These are phyloP conservation scores for Metschnikowia anglica DNA, from an alignment of 805 yeast genomes.

Conservation along the genomic window DNA sequence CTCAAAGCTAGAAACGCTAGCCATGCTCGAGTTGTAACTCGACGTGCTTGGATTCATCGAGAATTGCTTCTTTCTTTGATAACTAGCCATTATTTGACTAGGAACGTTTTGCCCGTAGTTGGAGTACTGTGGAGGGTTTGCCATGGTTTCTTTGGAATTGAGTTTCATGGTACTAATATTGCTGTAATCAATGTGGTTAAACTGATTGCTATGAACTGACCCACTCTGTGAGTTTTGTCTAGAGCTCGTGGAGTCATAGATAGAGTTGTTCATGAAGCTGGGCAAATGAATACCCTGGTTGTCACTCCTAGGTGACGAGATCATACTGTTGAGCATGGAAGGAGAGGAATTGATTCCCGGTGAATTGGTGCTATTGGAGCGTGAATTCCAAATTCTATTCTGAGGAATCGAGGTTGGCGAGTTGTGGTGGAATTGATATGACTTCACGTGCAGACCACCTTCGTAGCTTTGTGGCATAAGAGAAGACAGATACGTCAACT, in stretches of 20 bases:
- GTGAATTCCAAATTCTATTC: slow-evolving; percentile 12
- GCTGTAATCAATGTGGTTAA: slow-evolving; percentile 12
- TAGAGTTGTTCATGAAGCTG: slow-evolving; percentile 18
- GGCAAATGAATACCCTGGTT: slow-evolving; percentile 20
- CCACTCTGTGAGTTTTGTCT: slow-evolving; percentile 7
- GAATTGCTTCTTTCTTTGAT: slow-evolving; percentile 13
- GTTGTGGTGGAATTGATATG: slow-evolving; percentile 10
- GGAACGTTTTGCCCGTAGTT: slow-evolving; percentile 9
- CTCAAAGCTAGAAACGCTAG: slow-evolving; percentile 11
- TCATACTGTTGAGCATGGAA: slow-evolving; percentile 6
- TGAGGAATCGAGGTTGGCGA: slow-evolving; percentile 8
- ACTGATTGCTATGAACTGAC: slow-evolving; percentile 2
- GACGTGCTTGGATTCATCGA: slow-evolving; percentile 33
- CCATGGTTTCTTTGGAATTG: slow-evolving; percentile 7
- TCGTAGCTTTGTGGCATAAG: slow-evolving; percentile 11
- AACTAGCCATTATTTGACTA: slow-evolving; percentile 8
- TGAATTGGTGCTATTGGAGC: slow-evolving; percentile 8
- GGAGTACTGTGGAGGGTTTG: slow-evolving; percentile 7
- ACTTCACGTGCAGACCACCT: slow-evolving; percentile 8
- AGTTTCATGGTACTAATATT: slow-evolving; percentile 11
- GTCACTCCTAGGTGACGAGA: slow-evolving; percentile 12
- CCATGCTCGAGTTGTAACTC: slow-evolving; percentile 27
- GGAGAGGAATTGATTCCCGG: slow-evolving; percentile 8
- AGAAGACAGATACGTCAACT: slow-evolving; percentile 12
- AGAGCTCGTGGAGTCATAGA: slow-evolving; percentile 6